Percentiles rank a stretch among this genome's conserved stretches.
These are phyloP conservation scores for Epithemia pelagica DNA, from an alignment of 108 stramenopile species.

Conservation along the genomic window DNA sequence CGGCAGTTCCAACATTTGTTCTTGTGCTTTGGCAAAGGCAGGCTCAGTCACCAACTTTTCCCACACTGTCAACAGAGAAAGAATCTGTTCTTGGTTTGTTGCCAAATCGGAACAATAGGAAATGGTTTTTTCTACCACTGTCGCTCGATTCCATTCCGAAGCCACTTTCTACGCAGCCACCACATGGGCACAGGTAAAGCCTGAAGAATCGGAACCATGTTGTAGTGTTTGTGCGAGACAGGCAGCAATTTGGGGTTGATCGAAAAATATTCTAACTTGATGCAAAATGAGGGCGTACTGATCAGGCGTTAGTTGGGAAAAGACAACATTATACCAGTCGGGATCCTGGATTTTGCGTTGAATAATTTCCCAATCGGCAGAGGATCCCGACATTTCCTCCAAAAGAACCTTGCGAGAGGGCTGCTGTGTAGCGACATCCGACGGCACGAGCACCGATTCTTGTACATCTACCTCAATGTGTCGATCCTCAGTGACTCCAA, in stretches of 20 bases:
- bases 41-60: constrained; percentile 9
- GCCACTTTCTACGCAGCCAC: constrained; percentile 12
- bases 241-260: constrained; percentile 23
- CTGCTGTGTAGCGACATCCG: too few species aligned
- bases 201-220: not conserved
- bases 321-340: constrained; percentile 10
- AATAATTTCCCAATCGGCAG: constrained; percentile 13
- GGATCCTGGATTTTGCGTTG: not conserved
- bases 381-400: constrained; percentile 13
- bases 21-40: not conserved
- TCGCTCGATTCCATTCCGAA: constrained; percentile 17
- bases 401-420: constrained; percentile 9
- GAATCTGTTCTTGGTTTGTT: constrained; percentile 2
- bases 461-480: too few species aligned
- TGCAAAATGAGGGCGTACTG: constrained; percentile 12
- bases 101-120: constrained; percentile 17
- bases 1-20: too few species aligned
- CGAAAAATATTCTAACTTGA: constrained; percentile 16
- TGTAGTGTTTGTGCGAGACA: constrained; percentile 7
- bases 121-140: constrained; percentile 14
- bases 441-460: too few species aligned
- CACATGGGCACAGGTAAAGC: constrained; percentile 18
- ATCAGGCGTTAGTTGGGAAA: constrained; percentile 11
- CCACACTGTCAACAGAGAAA: constrained; percentile 21
- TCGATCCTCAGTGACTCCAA: not conserved